These are phyloP conservation scores for Forsythia viridissima DNA, from an alignment of 257 asterid species.

Conservation along the genomic window DNA sequence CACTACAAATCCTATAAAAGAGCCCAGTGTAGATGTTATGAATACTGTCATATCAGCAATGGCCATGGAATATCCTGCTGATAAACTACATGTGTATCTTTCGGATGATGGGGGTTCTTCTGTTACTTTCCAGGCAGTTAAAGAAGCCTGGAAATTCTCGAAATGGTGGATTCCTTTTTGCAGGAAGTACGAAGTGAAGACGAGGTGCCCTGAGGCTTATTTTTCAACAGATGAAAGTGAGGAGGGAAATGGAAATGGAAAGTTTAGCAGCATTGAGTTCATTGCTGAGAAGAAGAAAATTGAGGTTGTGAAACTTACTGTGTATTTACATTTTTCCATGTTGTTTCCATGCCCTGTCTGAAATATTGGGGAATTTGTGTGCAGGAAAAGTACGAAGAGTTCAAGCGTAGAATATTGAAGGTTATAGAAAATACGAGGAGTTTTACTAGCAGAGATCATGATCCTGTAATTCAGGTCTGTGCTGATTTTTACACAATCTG, in stretches of 20 bases:
- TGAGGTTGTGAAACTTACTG: constrained; percentile 34
- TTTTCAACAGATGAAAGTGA: constrained; percentile 24
- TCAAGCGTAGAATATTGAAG: constrained; percentile 37
- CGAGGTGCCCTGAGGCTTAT: constrained; percentile 44
- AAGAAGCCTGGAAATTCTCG: constrained; percentile 46
- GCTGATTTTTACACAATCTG: background rate
- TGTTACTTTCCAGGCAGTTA: constrained; percentile 37
- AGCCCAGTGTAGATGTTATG: constrained; percentile 55
- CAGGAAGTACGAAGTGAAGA: constrained; percentile 33
- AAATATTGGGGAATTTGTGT: background rate
- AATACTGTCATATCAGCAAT: constrained; percentile 56
- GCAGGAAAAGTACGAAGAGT: constrained; percentile 44
- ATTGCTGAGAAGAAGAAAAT: constrained; percentile 30
- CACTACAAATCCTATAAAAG: constrained; percentile 55
- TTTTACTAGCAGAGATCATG: constrained; percentile 34
- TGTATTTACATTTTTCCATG: background rate
- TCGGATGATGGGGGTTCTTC: constrained; percentile 55
- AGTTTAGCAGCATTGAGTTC: constrained; percentile 29
- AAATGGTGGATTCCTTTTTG: constrained; percentile 49
- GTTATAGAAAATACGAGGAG: constrained; percentile 21
- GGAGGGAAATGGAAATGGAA: constrained; percentile 4
- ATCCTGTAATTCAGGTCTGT: constrained; percentile 51
- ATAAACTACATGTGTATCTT: constrained; percentile 49
- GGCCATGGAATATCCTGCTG: constrained; percentile 56
- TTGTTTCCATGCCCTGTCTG: background rate